A percentile compares a stretch with the other conserved stretches of the same genome.
Conservation (phyloP, 1,284 basidiomycete species). For the Trichosporon faecale region DNA sequence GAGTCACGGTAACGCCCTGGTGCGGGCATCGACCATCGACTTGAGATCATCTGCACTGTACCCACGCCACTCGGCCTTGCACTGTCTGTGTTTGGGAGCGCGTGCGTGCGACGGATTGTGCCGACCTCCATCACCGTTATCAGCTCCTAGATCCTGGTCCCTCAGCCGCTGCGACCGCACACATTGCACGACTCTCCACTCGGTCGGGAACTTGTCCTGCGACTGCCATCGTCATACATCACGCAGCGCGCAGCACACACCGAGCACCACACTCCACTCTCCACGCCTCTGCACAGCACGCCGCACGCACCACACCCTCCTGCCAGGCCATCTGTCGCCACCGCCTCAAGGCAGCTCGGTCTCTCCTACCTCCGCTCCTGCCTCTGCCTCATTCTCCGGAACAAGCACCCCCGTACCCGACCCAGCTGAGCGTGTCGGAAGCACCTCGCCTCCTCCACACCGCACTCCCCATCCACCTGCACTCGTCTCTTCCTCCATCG, state of each 20-base stretch:
- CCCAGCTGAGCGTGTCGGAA: not conserved
- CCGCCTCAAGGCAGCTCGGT: not conserved
- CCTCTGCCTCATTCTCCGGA: not conserved
- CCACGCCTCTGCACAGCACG: not conserved
- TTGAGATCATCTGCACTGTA: not conserved
- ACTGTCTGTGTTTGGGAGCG: not conserved
- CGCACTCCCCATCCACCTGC: not conserved
- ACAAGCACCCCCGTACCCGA: not conserved
- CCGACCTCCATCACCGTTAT: slow-evolving; percentile 2
- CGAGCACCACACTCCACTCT: not conserved
- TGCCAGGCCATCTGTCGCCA: not conserved
- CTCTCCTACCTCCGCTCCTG: not conserved
- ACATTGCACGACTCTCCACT: not conserved
- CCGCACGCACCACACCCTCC: not conserved
- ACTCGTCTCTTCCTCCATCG: not conserved
- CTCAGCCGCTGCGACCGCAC: not conserved
- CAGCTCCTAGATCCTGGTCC: not conserved
- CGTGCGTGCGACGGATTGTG: not conserved
- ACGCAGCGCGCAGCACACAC: not conserved
- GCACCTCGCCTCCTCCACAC: slow-evolving; percentile 1
- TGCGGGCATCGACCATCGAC: not conserved
- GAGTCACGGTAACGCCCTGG: slow-evolving; percentile 7
- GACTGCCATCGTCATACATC: not conserved
- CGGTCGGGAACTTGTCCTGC: not conserved
- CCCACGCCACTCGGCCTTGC: slow-evolving; percentile 3